These are phyloP conservation scores for Leccinellum luteum DNA, from an alignment of 768 basidiomycete species.

Conservation along the genomic window DNA sequence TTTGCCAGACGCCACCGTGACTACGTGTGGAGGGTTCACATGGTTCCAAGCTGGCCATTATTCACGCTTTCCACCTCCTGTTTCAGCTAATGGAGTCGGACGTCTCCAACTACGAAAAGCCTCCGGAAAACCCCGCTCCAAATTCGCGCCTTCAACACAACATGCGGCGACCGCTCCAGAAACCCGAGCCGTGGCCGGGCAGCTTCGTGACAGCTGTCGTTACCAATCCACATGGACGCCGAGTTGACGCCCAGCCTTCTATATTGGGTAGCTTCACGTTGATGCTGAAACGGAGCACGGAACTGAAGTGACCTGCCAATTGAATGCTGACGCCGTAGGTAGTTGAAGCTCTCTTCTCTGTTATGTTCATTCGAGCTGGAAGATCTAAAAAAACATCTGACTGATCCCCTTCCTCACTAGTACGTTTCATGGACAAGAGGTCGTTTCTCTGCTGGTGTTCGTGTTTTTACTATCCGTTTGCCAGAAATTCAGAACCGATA, in stretches of 20 bases:
- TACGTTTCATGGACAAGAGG: not conserved
- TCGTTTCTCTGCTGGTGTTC: not conserved
- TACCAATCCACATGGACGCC: too few species aligned
- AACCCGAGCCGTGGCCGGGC: not conserved
- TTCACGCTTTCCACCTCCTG: not conserved
- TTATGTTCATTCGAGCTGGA: not conserved
- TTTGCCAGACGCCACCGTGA: not conserved
- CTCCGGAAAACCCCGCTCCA: not conserved
- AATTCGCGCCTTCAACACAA: not conserved
- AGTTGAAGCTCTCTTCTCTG: too few species aligned
- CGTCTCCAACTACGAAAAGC: not conserved
- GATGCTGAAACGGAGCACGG: not conserved
- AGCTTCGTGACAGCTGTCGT: too few species aligned
- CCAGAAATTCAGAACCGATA: not conserved
- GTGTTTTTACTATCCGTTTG: not conserved
- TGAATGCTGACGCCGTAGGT: too few species aligned
- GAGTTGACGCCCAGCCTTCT: too few species aligned
- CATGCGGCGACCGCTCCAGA: not conserved
- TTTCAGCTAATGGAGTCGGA: not conserved
- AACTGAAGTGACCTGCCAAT: too few species aligned
- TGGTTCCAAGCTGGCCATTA: not conserved
- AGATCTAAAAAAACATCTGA: not conserved
- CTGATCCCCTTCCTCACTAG: not conserved
- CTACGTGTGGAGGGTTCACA: not conserved
- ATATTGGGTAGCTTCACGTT: too few species aligned